Evolutionary conservation across 2,329 filamentous ascomycete genomes (phyloP).

Genomic region (Hymenoscyphus fraxineus): DNA sequence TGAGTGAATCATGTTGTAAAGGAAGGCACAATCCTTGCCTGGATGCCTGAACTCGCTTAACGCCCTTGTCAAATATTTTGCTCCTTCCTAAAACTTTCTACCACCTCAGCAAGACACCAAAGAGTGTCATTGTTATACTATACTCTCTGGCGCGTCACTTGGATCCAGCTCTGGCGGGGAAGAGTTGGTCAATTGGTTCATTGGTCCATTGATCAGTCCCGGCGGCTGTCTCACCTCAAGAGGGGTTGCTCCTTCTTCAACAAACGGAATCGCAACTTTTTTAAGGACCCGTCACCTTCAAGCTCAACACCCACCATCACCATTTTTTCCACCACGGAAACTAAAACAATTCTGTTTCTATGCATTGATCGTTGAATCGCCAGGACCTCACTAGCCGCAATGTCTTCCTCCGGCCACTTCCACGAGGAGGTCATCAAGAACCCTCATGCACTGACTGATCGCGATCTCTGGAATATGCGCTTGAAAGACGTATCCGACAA

Average conservation of each 20-base stretch:
- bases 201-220: neutral
- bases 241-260: neutral
- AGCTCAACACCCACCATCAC: neutral
- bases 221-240: neutral
- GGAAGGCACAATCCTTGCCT: neutral
- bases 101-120: neutral
- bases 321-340: neutral
- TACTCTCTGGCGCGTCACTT: neutral
- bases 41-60: neutral
- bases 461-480: conserved; percentile 20
- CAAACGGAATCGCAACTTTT: neutral
- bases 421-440: conserved; percentile 9
- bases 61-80: neutral
- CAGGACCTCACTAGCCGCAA: neutral
- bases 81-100: neutral
- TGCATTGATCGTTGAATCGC: neutral
- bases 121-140: neutral
- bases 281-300: neutral
- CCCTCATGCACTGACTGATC: conserved; percentile 18
- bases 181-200: neutral
- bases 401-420: neutral
- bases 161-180: neutral
- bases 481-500: conserved; percentile 22
- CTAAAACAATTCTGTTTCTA: neutral
- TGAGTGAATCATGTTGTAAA: neutral